Percentiles rank a stretch among this genome's conserved stretches.
Conservation (phyloP, 2,329 filamentous ascomycete species). For the Calonectria pseudoreteaudii region DNA sequence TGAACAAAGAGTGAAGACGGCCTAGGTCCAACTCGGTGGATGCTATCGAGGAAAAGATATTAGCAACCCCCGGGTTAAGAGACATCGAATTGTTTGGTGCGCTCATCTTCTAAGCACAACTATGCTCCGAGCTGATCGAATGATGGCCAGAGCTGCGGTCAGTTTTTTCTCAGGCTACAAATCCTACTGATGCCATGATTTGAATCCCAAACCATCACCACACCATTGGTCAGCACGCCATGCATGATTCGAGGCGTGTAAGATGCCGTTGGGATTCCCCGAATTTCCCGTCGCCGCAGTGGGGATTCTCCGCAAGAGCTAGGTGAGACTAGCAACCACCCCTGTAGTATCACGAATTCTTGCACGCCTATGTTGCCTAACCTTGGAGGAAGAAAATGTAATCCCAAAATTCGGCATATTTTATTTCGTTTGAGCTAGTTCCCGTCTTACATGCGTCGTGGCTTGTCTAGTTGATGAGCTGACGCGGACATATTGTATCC, state of each 20-base stretch:
- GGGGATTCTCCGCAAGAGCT: conserved; percentile 15
- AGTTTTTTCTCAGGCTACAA: not conserved
- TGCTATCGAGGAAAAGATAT: not conserved
- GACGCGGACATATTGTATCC: not conserved
- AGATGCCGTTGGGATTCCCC: conserved; percentile 15
- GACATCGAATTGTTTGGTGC: not conserved
- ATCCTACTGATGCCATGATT: not conserved
- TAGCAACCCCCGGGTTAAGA: not conserved
- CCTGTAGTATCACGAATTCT: not conserved
- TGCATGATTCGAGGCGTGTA: not conserved
- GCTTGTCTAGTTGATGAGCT: not conserved
- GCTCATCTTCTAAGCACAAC: not conserved
- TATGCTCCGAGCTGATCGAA: not conserved
- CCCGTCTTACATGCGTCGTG: not conserved
- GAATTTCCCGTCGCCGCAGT: conserved; percentile 14
- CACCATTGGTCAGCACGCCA: not conserved
- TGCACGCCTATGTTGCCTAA: not conserved
- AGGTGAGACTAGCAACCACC: not conserved
- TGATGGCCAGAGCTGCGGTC: not conserved
- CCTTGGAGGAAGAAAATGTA: not conserved
- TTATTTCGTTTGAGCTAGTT: not conserved
- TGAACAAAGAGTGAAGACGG: not conserved
- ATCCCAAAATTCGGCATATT: not conserved
- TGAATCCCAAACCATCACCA: not conserved
- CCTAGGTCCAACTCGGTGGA: not conserved